These are phyloP conservation scores for Porodaedalea pini DNA, from an alignment of 1,284 basidiomycete genomes.

Conservation along the genomic window DNA sequence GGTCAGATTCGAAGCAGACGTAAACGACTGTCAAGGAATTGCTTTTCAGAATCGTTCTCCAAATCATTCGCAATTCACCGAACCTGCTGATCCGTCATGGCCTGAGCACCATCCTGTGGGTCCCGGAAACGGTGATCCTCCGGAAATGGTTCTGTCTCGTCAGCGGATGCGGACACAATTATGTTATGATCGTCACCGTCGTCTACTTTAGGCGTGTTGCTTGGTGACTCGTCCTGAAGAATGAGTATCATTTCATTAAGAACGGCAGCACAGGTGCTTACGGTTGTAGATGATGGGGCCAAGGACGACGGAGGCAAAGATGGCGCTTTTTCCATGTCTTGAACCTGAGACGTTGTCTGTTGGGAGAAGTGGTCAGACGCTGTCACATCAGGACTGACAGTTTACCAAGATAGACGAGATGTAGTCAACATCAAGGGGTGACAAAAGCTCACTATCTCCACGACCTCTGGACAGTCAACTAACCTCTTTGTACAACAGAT, in stretches of 20 bases:
- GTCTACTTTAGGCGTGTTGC: slow-evolving; percentile 5
- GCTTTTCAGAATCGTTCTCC: neutral
- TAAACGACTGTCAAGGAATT: neutral
- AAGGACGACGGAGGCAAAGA: slow-evolving; percentile 14
- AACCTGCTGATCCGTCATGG: neutral
- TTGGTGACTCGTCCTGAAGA: slow-evolving; percentile 11
- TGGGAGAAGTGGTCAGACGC: neutral
- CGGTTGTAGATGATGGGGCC: slow-evolving; percentile 7
- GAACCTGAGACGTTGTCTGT: neutral
- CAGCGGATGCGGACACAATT: neutral
- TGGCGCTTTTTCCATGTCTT: neutral
- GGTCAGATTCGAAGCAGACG: neutral
- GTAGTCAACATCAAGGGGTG: neutral
- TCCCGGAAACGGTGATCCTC: neutral
- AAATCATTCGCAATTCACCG: neutral
- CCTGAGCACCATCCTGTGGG: neutral
- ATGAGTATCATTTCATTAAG: neutral
- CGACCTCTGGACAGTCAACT: neutral
- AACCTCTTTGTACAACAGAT: neutral
- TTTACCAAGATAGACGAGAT: slow-evolving; percentile 2
- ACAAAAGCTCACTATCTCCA: neutral
- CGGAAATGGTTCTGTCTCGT: neutral
- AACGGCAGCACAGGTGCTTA: slow-evolving; percentile 3
- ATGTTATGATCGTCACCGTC: slow-evolving; percentile 5
- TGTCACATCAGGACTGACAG: neutral